Evolutionary conservation across 768 basidiomycete species (phyloP).

Genomic region (Leucocoprinus leucothites): DNA sequence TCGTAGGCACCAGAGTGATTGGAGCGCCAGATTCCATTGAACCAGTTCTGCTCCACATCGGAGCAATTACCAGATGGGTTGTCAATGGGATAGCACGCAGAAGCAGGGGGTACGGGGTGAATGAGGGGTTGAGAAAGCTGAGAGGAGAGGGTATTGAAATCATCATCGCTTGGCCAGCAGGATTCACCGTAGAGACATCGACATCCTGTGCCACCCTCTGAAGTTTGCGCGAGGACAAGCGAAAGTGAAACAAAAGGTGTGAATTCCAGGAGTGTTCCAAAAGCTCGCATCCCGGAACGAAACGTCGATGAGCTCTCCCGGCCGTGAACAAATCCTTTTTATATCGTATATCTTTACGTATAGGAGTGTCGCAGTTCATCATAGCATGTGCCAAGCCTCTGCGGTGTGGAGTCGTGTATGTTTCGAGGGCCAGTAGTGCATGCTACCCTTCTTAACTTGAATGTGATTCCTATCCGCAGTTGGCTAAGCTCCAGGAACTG

Average conservation of each 20-base stretch:
- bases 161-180: conserved; percentile 37
- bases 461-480: too few relatives aligned
- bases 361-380: too few relatives aligned
- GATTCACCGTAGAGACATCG: conserved; percentile 35
- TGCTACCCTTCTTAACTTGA: too few relatives aligned
- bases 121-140: conserved; percentile 40
- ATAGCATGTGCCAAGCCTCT: too few relatives aligned
- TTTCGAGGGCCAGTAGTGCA: too few relatives aligned
- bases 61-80: conserved; percentile 21
- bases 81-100: conserved; percentile 34
- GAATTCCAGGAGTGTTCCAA: neutral
- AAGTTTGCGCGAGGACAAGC: neutral
- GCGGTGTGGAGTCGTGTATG: too few relatives aligned
- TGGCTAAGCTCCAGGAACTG: too few relatives aligned
- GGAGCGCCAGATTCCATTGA: conserved; percentile 10
- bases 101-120: conserved; percentile 34
- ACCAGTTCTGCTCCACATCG: conserved; percentile 1
- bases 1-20: conserved; percentile 13
- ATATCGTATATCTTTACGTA: too few relatives aligned
- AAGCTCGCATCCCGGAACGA: too few relatives aligned
- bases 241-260: neutral
- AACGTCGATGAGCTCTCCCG: too few relatives aligned
- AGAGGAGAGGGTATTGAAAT: conserved; percentile 26
- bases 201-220: conserved; percentile 17
- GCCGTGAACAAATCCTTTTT: too few relatives aligned